These are phyloP conservation scores for Globisporangium barbulae DNA, from an alignment of 352 stramenopile species.

Conservation along the genomic window DNA sequence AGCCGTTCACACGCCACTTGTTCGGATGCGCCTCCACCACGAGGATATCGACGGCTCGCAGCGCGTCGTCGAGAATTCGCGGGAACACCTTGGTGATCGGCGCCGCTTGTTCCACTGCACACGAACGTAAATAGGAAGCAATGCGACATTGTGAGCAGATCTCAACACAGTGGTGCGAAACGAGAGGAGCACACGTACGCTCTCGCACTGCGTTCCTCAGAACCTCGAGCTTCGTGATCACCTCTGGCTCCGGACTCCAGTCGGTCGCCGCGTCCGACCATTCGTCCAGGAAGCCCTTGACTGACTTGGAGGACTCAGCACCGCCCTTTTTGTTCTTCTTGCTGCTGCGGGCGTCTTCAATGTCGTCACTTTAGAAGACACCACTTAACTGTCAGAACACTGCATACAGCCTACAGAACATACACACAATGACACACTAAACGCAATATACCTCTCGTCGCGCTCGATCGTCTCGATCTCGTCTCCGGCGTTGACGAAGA, in stretches of 20 bases:
- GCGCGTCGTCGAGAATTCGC: slow-evolving; percentile 66
- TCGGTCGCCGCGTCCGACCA: slow-evolving; percentile 63
- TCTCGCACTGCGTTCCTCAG: slow-evolving; percentile 60
- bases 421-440: neutral
- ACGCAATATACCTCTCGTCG: slow-evolving; percentile 16
- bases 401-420: neutral
- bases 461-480: slow-evolving; percentile 76
- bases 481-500: slow-evolving; percentile 86
- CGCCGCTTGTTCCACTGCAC: slow-evolving; percentile 40
- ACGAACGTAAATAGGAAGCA: too few relatives aligned
- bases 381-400: neutral
- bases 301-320: slow-evolving; percentile 40
- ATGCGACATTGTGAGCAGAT: too few relatives aligned
- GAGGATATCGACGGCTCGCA: slow-evolving; percentile 74
- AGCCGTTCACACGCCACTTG: slow-evolving; percentile 87
- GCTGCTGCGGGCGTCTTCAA: slow-evolving; percentile 1
- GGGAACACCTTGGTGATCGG: slow-evolving; percentile 84
- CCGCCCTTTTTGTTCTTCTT: slow-evolving; percentile 47
- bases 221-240: slow-evolving; percentile 51
- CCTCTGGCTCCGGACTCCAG: slow-evolving; percentile 56
- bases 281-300: slow-evolving; percentile 66
- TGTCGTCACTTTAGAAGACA: slow-evolving; percentile 12
- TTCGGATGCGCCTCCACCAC: slow-evolving; percentile 84
- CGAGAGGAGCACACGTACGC: slow-evolving; percentile 30
- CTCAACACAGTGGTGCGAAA: neutral